These are phyloP conservation scores for Paecilomyces dactylethromorphus DNA, from an alignment of 2,329 filamentous ascomycete species.

Conservation along the genomic window DNA sequence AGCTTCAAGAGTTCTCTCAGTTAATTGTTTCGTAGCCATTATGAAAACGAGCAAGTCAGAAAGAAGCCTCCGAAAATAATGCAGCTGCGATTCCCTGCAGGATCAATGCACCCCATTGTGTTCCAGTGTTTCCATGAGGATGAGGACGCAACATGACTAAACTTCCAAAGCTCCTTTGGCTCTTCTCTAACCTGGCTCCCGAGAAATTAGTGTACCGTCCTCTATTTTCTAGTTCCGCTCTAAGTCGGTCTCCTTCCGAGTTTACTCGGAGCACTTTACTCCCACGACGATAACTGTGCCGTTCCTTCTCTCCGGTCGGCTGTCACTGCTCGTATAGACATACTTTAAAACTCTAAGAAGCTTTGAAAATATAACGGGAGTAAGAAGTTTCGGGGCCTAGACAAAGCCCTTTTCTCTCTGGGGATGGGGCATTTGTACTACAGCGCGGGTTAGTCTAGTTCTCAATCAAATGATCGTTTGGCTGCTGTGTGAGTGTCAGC, in stretches of 20 bases:
- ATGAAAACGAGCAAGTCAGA: neutral
- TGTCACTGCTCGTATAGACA: neutral
- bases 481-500: neutral
- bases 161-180: neutral
- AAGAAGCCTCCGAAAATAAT: neutral
- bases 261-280: neutral
- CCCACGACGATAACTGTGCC: neutral
- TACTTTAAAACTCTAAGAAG: neutral
- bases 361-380: too few species aligned
- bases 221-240: neutral
- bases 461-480: neutral
- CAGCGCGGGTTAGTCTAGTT: neutral
- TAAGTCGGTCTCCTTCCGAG: neutral
- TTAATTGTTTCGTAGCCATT: too few species aligned
- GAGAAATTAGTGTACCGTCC: neutral
- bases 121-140: neutral
- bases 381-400: too few species aligned
- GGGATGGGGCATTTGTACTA: neutral
- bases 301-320: neutral
- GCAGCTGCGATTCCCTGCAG: neutral
- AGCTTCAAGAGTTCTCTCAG: neutral
- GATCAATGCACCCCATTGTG: neutral
- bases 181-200: neutral
- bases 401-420: too few species aligned
- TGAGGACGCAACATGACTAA: too few species aligned